Percentiles rank a stretch among this genome's conserved stretches.
phyloP scores from a whole-genome alignment of 2,329 filamentous ascomycete genomes.

The Cercospora sp. region DNA sequence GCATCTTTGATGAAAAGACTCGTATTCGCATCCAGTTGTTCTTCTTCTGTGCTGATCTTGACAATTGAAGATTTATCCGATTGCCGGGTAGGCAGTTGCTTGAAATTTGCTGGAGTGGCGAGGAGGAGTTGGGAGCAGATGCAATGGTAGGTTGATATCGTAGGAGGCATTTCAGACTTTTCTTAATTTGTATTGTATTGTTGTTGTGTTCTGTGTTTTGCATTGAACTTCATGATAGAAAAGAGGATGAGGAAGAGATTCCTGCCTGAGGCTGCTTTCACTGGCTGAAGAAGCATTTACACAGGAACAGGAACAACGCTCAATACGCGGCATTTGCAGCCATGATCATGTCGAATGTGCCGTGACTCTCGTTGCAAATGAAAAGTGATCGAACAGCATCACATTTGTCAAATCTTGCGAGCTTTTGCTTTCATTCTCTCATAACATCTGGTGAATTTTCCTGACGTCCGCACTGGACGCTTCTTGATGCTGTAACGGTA shows the following conservation, averaged over 20 bases:
- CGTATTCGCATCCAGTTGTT: constrained; percentile 22
- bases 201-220: background rate
- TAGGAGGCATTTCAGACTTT: background rate
- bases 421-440: background rate
- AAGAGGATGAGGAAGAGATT: background rate
- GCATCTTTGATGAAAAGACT: constrained; percentile 24
- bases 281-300: background rate
- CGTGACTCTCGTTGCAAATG: background rate
- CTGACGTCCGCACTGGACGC: background rate
- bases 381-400: background rate
- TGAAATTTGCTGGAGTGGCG: constrained; percentile 56
- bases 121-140: constrained; percentile 66
- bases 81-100: constrained; percentile 54
- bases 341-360: background rate
- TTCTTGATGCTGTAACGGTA: background rate
- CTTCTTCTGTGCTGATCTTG: constrained; percentile 43
- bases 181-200: background rate
- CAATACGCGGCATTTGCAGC: too few relatives aligned
- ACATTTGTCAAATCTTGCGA: background rate
- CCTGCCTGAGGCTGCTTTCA: background rate
- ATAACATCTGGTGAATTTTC: background rate
- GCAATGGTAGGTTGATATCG: constrained; percentile 57
- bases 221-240: background rate
- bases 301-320: too few relatives aligned
- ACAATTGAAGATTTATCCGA: constrained; percentile 59